These are phyloP conservation scores for Purpureocillium takamizusanense DNA, from an alignment of 2,329 filamentous ascomycete species.

Conservation along the genomic window DNA sequence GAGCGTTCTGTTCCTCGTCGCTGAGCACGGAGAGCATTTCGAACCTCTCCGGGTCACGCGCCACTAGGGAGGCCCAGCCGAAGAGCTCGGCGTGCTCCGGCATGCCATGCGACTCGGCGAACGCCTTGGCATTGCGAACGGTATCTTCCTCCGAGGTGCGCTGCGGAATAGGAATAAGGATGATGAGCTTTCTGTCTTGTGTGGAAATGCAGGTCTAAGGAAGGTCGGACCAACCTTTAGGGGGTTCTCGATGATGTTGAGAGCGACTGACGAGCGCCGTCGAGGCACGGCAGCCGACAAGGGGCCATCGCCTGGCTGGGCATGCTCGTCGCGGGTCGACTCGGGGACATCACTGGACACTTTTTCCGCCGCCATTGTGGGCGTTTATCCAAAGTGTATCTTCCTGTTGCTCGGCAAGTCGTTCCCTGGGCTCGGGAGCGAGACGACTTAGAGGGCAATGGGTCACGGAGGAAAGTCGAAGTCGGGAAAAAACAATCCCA, in stretches of 20 bases:
- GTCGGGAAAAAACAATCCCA: no score
- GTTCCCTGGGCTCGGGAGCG: no score
- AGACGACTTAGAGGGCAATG: no score
- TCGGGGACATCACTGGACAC: constrained; percentile 3
- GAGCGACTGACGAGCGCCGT: constrained; percentile 14
- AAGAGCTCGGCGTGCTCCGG: constrained; percentile 33
- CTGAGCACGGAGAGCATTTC: constrained; percentile 11
- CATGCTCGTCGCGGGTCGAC: constrained; percentile 5
- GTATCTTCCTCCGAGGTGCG: constrained; percentile 12
- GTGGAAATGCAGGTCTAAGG: no score
- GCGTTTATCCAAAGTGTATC: background rate
- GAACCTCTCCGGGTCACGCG: constrained; percentile 15
- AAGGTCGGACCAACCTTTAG: constrained; percentile 20
- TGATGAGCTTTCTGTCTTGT: no score
- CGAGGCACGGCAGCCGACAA: background rate
- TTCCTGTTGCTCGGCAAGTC: no score
- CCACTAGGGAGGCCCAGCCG: constrained; percentile 17
- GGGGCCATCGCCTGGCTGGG: background rate
- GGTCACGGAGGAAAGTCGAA: no score
- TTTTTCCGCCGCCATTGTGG: constrained; percentile 8
- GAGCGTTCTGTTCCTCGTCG: constrained; percentile 20
- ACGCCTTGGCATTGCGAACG: constrained; percentile 32
- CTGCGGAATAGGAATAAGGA: constrained; percentile 2
- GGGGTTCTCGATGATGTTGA: constrained; percentile 24
- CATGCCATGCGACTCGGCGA: constrained; percentile 37